These are phyloP conservation scores for Yamadazyma nakazawae DNA, from an alignment of 805 yeast species.

Conservation along the genomic window DNA sequence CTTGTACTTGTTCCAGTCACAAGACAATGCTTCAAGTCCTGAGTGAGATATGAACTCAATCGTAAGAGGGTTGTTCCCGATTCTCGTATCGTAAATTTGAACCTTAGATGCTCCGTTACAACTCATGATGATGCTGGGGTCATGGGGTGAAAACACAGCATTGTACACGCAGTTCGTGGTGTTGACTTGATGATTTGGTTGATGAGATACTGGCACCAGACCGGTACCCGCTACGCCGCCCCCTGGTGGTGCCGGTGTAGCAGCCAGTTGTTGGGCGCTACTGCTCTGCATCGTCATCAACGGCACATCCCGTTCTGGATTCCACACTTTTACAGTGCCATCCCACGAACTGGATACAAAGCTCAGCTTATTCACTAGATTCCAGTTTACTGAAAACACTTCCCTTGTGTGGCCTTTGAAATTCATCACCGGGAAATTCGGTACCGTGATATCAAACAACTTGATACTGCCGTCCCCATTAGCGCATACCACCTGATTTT, in stretches of 20 bases:
- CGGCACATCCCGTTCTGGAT: constrained; percentile 56
- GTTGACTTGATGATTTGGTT: constrained; percentile 26
- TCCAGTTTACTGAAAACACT: constrained; percentile 74
- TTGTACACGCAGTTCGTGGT: constrained; percentile 69
- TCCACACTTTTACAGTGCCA: constrained; percentile 79
- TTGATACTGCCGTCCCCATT: constrained; percentile 90
- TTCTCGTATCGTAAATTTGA: constrained; percentile 79
- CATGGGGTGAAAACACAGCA: constrained; percentile 81
- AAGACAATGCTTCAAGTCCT: constrained; percentile 73
- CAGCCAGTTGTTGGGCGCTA: constrained; percentile 19
- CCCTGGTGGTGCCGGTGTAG: constrained; percentile 14
- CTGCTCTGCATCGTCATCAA: constrained; percentile 53
- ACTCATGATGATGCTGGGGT: constrained; percentile 62
- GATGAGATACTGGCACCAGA: constrained; percentile 12
- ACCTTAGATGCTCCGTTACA: constrained; percentile 73
- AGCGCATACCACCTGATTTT: constrained; percentile 77
- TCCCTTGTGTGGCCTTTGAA: constrained; percentile 77
- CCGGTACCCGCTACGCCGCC: background rate
- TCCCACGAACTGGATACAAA: constrained; percentile 91
- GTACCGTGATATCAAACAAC: constrained; percentile 69
- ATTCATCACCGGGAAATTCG: constrained; percentile 67
- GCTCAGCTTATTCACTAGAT: constrained; percentile 58
- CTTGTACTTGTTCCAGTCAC: constrained; percentile 91
- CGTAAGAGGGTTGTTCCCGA: constrained; percentile 57
- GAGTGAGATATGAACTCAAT: constrained; percentile 67